Evolutionary conservation across 768 basidiomycete species (phyloP), one percentile per base, ranked within the genome.

Genomic region (Amanita phalloides): DNA sequence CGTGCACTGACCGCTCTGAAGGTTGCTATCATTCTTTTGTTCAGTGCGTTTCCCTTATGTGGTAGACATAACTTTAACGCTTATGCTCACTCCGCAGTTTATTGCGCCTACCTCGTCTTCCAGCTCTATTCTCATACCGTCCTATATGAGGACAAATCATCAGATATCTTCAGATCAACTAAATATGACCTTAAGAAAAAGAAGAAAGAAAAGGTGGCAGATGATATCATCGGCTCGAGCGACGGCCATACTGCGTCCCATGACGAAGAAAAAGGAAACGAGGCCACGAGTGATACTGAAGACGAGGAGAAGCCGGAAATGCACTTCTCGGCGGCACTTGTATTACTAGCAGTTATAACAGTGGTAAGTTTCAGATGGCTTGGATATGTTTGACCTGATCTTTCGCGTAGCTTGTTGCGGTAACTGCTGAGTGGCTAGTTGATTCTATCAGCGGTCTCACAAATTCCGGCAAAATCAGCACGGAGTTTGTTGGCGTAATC

Each of bases 401-500:
- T 13, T 17, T 1, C 33, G 23, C 3, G 3, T 54, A 82, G 80
- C 48, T 81, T 21, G 81, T 84, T 6, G 81, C 77, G 3, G 60
- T 83, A 8, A 84, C 81, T 21, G 79, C 81, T 6, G 81, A 83
- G 59, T 82, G 71, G 68, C 75, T 97, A 4, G 90, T 97, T 3
- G 80, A 77, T 58, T 89, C 89, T 3, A 94, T 96, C 57, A 69
- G 77, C 55, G 89, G 89, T 10, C 61, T 97, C 35, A 85, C 87
- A 0, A 60, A 58, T 0, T 59, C 60, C 0, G 80, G 81, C 21
- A 13, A 23, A 6, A 84, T 98, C 50, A 78, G 71, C 53, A 77
- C 79, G 54, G 88, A 87, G 63, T 98, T 92, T 61, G 84, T 96
- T 54, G 93, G 89, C 10, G 66, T 96, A 17, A 77, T 78, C 39